Conservation (phyloP, 2,329 filamentous ascomycete genomes). For the Trichoderma semiorbis region DNA sequence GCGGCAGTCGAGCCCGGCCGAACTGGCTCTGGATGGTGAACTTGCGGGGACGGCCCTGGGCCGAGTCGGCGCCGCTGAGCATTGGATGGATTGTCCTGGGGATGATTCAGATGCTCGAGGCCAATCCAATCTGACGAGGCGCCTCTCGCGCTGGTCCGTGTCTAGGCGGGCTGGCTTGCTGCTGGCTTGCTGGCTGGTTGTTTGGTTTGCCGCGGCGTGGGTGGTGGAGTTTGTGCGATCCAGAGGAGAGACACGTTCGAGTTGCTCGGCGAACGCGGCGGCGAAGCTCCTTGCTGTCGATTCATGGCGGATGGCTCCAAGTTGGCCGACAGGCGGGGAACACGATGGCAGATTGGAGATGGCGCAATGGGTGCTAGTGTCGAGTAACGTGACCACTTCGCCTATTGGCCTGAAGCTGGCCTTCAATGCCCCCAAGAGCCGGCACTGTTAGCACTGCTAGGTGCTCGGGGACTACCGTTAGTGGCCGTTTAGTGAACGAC, state of each 20-base stretch:
- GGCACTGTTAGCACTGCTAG: neutral
- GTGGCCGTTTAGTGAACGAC: neutral
- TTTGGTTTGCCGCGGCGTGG: constrained; percentile 1
- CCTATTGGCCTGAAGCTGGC: neutral
- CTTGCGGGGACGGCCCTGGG: constrained; percentile 29
- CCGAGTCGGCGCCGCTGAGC: constrained; percentile 12
- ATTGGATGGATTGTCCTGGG: neutral
- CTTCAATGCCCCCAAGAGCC: neutral
- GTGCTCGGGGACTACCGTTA: neutral
- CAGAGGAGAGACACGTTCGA: neutral
- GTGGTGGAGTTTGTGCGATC: constrained; percentile 8
- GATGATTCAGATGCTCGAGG: neutral
- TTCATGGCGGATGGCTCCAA: neutral
- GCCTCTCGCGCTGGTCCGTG: constrained; percentile 1
- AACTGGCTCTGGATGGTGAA: constrained; percentile 43
- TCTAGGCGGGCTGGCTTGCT: neutral
- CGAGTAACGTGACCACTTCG: constrained; percentile 13
- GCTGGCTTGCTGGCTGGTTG: constrained; percentile 3
- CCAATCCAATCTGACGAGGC: neutral
- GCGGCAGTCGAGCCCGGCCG: constrained; percentile 37
- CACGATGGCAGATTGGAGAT: neutral
- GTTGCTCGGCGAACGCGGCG: constrained; percentile 8
- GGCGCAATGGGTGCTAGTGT: neutral
- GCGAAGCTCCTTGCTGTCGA: neutral
- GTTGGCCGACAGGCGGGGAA: constrained; percentile 15